Evolutionary conservation across 306 rosid species (phyloP).

Genomic region (Carpinus viminea): DNA sequence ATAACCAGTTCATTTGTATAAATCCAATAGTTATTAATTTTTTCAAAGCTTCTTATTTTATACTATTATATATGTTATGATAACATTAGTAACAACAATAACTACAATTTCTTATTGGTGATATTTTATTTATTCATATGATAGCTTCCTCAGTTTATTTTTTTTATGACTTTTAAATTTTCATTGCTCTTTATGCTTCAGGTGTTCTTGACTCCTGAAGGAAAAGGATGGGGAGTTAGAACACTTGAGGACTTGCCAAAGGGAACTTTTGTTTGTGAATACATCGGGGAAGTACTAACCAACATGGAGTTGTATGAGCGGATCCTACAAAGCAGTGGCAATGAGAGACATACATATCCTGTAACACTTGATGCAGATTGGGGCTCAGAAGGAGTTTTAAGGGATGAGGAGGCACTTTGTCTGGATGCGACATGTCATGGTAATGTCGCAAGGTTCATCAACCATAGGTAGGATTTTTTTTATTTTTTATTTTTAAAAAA

Average conservation of each 20-base stretch:
- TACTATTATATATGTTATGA: background rate
- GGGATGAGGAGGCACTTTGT: conserved; percentile 90
- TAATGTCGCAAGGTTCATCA: conserved; percentile 91
- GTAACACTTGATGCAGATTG: conserved; percentile 92
- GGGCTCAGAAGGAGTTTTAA: conserved; percentile 72
- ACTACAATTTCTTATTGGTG: background rate
- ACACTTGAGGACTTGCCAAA: conserved; percentile 67
- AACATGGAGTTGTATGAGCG: conserved; percentile 77
- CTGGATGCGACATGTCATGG: conserved; percentile 87
- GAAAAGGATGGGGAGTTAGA: conserved; percentile 95
- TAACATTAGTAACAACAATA: background rate
- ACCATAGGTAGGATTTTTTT: conserved; percentile 64
- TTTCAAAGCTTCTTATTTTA: background rate
- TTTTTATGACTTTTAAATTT: conserved; percentile 9
- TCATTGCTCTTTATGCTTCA: conserved; percentile 31
- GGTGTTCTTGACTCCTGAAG: conserved; percentile 69
- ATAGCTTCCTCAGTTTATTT: conserved; percentile 16
- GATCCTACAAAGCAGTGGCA: conserved; percentile 34
- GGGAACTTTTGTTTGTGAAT: conserved; percentile 85
- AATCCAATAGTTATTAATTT: background rate
- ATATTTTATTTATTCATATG: background rate
- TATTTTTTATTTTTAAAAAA: background rate
- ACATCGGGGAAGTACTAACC: conserved; percentile 82
- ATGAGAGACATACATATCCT: conserved; percentile 83
- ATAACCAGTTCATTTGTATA: background rate